Percentiles rank a stretch among this genome's conserved stretches.
These are phyloP conservation scores for Coemansia sp. DNA, from an alignment of 192 early-diverging fungal genomes.

Conservation along the genomic window DNA sequence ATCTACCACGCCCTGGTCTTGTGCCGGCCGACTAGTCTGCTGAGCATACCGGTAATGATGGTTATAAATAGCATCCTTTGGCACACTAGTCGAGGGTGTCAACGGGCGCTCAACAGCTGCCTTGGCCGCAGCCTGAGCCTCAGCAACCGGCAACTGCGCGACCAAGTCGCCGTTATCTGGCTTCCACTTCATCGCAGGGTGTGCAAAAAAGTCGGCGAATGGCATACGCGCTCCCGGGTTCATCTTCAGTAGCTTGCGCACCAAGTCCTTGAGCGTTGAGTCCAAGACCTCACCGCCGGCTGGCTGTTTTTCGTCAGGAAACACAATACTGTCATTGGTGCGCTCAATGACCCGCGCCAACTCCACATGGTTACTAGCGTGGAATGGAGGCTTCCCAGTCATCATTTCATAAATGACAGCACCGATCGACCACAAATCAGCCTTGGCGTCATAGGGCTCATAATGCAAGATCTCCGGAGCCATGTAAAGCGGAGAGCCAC, in stretches of 20 bases:
- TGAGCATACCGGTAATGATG: slow-evolving; percentile 21
- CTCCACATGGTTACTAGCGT: slow-evolving; percentile 93
- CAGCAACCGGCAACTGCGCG: not conserved
- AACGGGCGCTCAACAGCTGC: slow-evolving; percentile 1
- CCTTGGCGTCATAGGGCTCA: slow-evolving; percentile 94
- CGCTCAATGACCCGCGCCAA: slow-evolving; percentile 89
- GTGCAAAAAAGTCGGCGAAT: slow-evolving; percentile 94
- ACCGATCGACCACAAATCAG: slow-evolving; percentile 97
- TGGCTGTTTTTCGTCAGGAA: slow-evolving; percentile 70
- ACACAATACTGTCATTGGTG: slow-evolving; percentile 81
- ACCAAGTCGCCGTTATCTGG: slow-evolving; percentile 6
- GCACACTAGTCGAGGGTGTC: not conserved
- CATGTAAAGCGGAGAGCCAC: slow-evolving; percentile 98
- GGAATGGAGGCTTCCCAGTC: slow-evolving; percentile 88
- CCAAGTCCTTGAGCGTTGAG: slow-evolving; percentile 60
- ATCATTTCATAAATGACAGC: slow-evolving; percentile 95
- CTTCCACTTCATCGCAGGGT: slow-evolving; percentile 63
- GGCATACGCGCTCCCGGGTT: slow-evolving; percentile 88
- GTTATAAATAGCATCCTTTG: slow-evolving; percentile 24
- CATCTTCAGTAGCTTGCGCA: slow-evolving; percentile 80
- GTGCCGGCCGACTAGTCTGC: slow-evolving; percentile 10
- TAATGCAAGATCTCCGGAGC: slow-evolving; percentile 86
- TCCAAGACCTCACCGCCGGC: slow-evolving; percentile 18
- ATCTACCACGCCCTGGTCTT: slow-evolving; percentile 1
- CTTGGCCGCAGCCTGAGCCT: not conserved